Base-by-base conservation (phyloP, 306 rosid species). In the Vigna nakashimae region DNA sequence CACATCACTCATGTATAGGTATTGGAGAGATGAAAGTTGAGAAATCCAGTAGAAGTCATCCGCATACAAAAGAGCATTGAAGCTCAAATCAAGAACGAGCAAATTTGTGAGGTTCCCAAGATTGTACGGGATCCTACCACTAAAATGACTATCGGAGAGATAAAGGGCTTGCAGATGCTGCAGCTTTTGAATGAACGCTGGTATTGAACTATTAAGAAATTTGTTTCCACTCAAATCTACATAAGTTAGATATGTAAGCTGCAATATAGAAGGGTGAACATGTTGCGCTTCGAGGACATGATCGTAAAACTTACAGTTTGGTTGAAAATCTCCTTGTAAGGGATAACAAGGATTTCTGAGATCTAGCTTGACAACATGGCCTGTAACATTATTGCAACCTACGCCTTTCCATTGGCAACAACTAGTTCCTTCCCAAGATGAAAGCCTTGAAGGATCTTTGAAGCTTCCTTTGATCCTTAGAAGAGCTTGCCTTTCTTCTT, bases 201-300 rank as follows among this genome's bases (percentile, higher is more conserved):
- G 84, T n/a, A 81, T 69, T 2, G 58, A 13, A 14, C 51, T 81
- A 3, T 43, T 59, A 26, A 50, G 26, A 4, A 81, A 81, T 4
- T 4, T 38, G 26, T 81, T 81, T 50, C 84, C 81, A 69, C 81
- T 59, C 13, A 81, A 65, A 45, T 81, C 84, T 58, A 81, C 69
- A 52, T 75, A 51, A 42, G 4, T 69, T 40, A 81, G 66, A 51
- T 81, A 17, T 51, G 75, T 52, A 22, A 75, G 65, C 7, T 50
- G 36, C 4, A 43, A 5, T 9, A 75, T n/a, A 51, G 84, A 75
- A 59, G 73, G 67, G 53, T 59, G 12, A 14, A 69, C 0, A 42
- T 16, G 17, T 32, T 36, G 80, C 36, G 84, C 24, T 58, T 46
- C 17, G 11, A 74, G 80, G 22, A 2, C 15, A 10, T 20, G 0